Evolutionary conservation across 2,329 filamentous ascomycete genomes (phyloP), one percentile per base, ranked within the genome.

Genomic region (Epicoccum nigrum): DNA sequence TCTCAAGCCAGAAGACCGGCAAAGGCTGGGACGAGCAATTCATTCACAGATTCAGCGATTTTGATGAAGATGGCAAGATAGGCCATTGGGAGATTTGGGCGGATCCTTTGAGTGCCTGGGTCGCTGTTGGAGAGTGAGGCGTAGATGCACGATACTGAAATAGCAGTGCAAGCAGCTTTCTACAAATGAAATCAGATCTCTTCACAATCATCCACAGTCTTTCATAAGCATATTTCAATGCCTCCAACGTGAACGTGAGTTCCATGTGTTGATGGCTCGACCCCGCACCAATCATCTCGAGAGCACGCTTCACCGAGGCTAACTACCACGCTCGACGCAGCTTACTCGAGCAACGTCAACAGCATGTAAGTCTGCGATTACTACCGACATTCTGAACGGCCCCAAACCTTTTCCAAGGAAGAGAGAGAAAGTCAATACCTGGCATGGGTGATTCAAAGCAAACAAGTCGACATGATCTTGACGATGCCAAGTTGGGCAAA

Each of bases 71-170:
- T 15, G 73, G 72, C 0, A 73, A 55, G 60, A 72, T 77, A 53
- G 74, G 73, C 21, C 65, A 71, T 57, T 76, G 74, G 73, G 74
- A 77, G 59, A 74, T 77, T 42, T 77, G 75, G 74, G 74, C 72
- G 12, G 75, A 77, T 67, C 73, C 72, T 11, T 56, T 76, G 48
- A 75, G 71, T 54, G 75, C 75, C 27, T 77, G 73, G 74, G 64
- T 68, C 20, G 75, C 74, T 48, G 73, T 69, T 55, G 65, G 58
- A 12, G 64, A 58, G 44, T 62, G 33, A 55, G 23, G 23, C 23
- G 9, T 25, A 25, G 23, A 25, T 25, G 3, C 9, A 9, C 6
- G 9, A 25, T 6, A 6, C 23, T 25, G 23, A 4, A 9, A 25
- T 9, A 25, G 9, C 23, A 25, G 23, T 25, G 23, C 23, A 9